Evolutionary conservation across 768 basidiomycete species (phyloP).

Genomic region (Hericium erinaceus): DNA sequence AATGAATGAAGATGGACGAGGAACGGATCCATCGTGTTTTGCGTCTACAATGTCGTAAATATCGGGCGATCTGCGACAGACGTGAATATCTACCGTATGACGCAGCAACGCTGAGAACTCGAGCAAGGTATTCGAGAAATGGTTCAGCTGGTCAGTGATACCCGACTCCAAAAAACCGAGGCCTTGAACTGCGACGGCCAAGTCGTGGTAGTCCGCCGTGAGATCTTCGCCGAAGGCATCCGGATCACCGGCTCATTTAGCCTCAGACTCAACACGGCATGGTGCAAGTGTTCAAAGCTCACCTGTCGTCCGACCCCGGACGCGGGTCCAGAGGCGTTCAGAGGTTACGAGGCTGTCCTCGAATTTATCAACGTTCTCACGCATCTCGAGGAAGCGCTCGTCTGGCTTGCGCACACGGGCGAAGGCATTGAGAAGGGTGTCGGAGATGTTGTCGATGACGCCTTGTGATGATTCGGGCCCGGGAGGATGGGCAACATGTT

Average conservation of each 20-base stretch:
- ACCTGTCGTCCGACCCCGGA: constrained; percentile 82
- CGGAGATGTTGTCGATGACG: constrained; percentile 90
- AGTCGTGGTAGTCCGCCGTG: constrained; percentile 92
- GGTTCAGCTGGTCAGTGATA: constrained; percentile 94
- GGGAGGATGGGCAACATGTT: constrained; percentile 88
- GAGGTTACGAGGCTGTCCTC: constrained; percentile 84
- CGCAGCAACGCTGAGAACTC: constrained; percentile 89
- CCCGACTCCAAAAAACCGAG: constrained; percentile 97
- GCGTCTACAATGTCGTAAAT: constrained; percentile 42
- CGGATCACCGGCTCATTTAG: constrained; percentile 76
- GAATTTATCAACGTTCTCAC: constrained; percentile 88
- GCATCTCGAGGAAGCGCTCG: constrained; percentile 88
- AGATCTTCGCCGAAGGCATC: constrained; percentile 82
- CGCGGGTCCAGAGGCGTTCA: constrained; percentile 73
- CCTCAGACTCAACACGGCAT: constrained; percentile 49
- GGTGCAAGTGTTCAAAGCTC: constrained; percentile 29
- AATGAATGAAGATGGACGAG: constrained; percentile 85
- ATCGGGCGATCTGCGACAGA: background rate
- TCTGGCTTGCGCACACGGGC: constrained; percentile 94
- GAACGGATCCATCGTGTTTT: constrained; percentile 87
- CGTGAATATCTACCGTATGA: constrained; percentile 52
- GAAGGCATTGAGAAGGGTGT: constrained; percentile 94
- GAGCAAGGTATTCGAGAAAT: constrained; percentile 91
- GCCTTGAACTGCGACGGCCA: constrained; percentile 93
- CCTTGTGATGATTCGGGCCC: constrained; percentile 70